Conservation (phyloP, 164 flowering plant species). For the Paratinospora sagittata region DNA sequence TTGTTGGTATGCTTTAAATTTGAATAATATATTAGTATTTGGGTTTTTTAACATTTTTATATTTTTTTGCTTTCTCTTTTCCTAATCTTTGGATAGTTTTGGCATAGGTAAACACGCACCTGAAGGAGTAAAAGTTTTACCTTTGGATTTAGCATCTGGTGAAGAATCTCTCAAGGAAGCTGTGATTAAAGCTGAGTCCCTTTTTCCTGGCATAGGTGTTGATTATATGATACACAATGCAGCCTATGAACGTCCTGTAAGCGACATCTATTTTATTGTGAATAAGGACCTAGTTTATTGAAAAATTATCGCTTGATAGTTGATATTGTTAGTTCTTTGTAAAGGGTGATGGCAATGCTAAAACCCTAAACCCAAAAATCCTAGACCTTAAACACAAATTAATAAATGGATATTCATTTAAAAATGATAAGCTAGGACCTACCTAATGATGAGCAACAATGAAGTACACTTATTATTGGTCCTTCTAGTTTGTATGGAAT, state of each 20-base stretch:
- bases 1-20: constrained; percentile 45
- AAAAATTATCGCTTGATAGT: too few relatives aligned
- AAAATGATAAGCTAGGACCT: too few relatives aligned
- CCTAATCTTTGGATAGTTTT: constrained; percentile 6
- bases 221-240: constrained; percentile 95
- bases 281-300: too few relatives aligned
- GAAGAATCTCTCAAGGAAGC: constrained; percentile 61
- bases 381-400: too few relatives aligned
- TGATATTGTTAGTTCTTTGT: too few relatives aligned
- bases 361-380: too few relatives aligned
- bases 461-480: too few relatives aligned
- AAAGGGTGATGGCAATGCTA: too few relatives aligned
- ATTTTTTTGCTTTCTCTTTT: neutral
- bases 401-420: too few relatives aligned
- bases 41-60: neutral
- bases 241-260: constrained; percentile 90
- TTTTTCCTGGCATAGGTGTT: constrained; percentile 65
- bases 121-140: constrained; percentile 63
- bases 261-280: constrained; percentile 18
- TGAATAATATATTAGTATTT: neutral
- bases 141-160: constrained; percentile 75
- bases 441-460: too few relatives aligned
- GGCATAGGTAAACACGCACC: constrained; percentile 81
- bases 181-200: constrained; percentile 74
- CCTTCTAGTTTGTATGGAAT: too few relatives aligned